phyloP scores from a whole-genome alignment of 495 filamentous ascomycete species.

The Trypethelium eluteriae region DNA sequence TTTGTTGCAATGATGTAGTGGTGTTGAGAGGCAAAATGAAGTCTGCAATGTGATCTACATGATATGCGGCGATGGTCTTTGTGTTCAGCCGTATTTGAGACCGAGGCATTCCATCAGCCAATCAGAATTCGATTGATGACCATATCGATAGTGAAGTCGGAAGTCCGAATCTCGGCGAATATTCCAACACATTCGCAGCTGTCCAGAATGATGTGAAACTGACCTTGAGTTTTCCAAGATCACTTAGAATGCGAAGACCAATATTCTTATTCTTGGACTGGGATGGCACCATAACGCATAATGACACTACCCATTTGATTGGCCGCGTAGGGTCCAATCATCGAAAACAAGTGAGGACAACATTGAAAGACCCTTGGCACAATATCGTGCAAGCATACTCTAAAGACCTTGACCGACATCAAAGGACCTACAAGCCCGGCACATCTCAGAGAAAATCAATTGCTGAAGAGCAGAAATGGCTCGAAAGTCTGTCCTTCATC shows the following conservation, averaged over 20 bases:
- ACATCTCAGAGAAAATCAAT: conserved; percentile 11
- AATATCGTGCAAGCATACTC: conserved; percentile 22
- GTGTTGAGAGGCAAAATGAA: conserved; percentile 9
- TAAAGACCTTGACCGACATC: conserved; percentile 19
- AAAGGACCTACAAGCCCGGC: conserved; percentile 14
- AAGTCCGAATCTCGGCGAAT: conserved; percentile 7
- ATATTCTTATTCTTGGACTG: conserved; percentile 34
- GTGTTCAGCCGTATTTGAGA: background rate
- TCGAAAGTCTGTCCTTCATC: conserved; percentile 21
- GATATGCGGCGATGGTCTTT: conserved; percentile 3
- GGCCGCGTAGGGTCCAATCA: conserved; percentile 20
- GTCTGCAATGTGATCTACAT: background rate
- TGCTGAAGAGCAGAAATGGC: conserved; percentile 21
- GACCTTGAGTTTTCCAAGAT: background rate
- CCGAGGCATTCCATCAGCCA: conserved; percentile 11
- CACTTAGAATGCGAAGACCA: conserved; percentile 1
- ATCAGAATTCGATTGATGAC: conserved; percentile 7
- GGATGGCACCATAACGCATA: conserved; percentile 35
- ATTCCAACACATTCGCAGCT: background rate
- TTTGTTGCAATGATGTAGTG: background rate
- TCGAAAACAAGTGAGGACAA: conserved; percentile 8
- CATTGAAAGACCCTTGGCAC: conserved; percentile 20
- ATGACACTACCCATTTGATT: conserved; percentile 31
- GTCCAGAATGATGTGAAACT: background rate
- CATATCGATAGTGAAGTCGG: background rate